Base-by-base conservation (phyloP, 306 rosid species). In the Fagus crenata region DNA sequence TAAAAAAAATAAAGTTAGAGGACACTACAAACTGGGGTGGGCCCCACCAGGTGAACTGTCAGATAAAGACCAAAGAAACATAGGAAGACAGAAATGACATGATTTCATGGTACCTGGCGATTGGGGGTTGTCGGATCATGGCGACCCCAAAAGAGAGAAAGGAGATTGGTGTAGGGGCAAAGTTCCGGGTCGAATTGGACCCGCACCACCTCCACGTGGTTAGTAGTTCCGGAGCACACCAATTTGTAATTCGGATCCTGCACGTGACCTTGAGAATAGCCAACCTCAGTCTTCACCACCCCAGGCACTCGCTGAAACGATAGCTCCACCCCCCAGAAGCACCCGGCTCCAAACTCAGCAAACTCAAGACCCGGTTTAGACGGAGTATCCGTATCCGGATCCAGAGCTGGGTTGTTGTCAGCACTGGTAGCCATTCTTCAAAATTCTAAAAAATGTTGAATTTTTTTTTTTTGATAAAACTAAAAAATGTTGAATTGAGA, bases 291-390 rank as follows among this genome's bases (percentile, higher is more conserved):
- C 67, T 82, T 94, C 64, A 87, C 87, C 49, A 92, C 97, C 0
- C 98, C 98, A 0, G 0, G 41, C 11, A 92, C 77, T 42, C 96
- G 86, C 86, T 94, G 96, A 78, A 89, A 89, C 31, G 95, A 82
- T 33, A 89, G 81, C 84, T 94, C 96, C 22, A 84, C 96, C 0
- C 97, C 88, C 95, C 98, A 94, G 90, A 94, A 94, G 56, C 98
- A 90, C 49, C 98, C 98, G 4, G 90, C 90, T 75, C 88, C 97
- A 72, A 94, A 94, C 75, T 94, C 83, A 7, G 91, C 98, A 1
- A 92, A 85, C 87, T 87, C 90, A 81, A 86, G 86, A 46, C 74
- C 73, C 53, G 91, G 89, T 43, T 84, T 77, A 1, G 74, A 87
- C 6, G 95, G 93, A 6, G 42, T 31, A 49, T 94, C 97, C 78